Evolutionary conservation across 257 asterid genomes (phyloP).

Genomic region (Fraxinus quadrangulata): DNA sequence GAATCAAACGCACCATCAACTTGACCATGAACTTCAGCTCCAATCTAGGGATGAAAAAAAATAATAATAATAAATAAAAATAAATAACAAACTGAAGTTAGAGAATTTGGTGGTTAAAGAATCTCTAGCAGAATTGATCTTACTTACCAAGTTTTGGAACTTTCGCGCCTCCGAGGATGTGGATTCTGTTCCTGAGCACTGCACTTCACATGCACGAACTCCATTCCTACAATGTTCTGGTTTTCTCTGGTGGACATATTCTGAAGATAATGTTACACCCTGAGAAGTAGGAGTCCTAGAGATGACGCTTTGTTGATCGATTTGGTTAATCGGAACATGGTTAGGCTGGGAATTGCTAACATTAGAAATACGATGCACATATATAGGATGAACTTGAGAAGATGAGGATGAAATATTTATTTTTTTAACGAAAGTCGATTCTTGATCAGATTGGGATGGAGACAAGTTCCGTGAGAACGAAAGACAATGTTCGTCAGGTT

Average conservation of each 20-base stretch:
- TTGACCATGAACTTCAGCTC: constrained; percentile 88
- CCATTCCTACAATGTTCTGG: neutral
- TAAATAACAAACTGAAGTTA: neutral
- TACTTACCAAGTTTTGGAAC: constrained; percentile 50
- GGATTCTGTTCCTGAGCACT: constrained; percentile 33
- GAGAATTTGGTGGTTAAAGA: neutral
- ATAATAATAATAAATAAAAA: too few species aligned
- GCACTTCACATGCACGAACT: constrained; percentile 31
- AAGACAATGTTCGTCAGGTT: constrained; percentile 48
- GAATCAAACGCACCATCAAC: constrained; percentile 93
- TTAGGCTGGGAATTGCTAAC: constrained; percentile 36
- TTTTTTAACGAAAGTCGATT: constrained; percentile 20
- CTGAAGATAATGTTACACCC: constrained; percentile 36
- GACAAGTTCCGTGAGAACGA: constrained; percentile 68
- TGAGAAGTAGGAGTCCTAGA: constrained; percentile 29
- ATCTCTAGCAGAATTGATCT: neutral
- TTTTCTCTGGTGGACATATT: constrained; percentile 22
- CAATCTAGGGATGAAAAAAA: constrained; percentile 46
- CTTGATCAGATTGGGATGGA: constrained; percentile 73
- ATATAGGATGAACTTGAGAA: constrained; percentile 44
- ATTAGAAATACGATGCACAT: constrained; percentile 37
- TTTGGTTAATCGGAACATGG: constrained; percentile 21
- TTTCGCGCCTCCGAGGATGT: constrained; percentile 42
- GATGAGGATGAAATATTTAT: too few species aligned
- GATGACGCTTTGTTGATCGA: constrained; percentile 28